Evolutionary conservation across 257 asterid species (phyloP).

Genomic region (Solanum acaule): DNA sequence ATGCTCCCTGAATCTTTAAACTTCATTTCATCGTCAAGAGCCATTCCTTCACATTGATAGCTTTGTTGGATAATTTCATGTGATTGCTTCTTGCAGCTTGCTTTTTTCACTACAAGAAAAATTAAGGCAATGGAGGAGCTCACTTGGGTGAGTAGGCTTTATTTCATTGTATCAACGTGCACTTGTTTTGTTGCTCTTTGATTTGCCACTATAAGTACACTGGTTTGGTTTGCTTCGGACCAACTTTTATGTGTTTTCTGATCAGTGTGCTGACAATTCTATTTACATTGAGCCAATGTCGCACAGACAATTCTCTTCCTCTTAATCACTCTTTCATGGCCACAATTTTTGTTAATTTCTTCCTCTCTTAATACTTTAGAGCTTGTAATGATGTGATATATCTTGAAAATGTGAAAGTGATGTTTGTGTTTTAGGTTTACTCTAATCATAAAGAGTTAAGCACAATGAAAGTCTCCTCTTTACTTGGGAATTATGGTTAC

Average conservation of each 20-base stretch:
- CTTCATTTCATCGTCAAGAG: constrained; percentile 2
- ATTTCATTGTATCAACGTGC: neutral
- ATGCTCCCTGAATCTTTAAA: neutral
- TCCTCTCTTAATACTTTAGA: neutral
- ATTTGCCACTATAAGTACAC: neutral
- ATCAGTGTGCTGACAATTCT: neutral
- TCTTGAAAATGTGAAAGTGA: neutral
- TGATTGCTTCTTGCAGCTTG: constrained; percentile 50
- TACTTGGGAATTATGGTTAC: neutral
- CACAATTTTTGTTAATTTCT: neutral
- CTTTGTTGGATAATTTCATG: neutral
- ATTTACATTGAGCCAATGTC: neutral
- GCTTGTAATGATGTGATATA: neutral
- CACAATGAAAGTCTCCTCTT: neutral
- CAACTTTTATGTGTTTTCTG: neutral
- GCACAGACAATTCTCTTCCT: neutral
- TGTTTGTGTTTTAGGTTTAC: neutral
- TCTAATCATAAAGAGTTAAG: neutral
- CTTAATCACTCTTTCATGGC: neutral
- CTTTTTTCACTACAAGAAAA: constrained; percentile 74
- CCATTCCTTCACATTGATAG: neutral
- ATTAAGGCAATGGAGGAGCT: constrained; percentile 91
- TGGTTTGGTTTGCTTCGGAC: neutral
- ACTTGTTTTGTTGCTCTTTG: neutral
- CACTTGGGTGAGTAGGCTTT: constrained; percentile 66